Conservation (phyloP, 352 stramenopile genomes). For the Phytophthora melonis region DNA sequence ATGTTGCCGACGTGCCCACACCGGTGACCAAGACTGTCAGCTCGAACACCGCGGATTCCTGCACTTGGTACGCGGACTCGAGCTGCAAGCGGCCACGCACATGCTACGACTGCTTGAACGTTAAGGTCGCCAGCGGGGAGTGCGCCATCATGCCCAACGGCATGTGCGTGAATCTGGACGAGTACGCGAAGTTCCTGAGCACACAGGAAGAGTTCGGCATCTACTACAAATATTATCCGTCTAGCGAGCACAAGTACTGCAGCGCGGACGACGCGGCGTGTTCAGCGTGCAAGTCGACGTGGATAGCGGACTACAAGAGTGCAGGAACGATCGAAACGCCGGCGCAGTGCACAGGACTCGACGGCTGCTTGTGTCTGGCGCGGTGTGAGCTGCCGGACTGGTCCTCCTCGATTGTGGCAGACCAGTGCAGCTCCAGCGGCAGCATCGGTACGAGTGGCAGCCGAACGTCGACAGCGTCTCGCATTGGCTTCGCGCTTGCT, state of each 20-base stretch:
- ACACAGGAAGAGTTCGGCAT: slow-evolving; percentile 29
- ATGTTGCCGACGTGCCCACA: slow-evolving; percentile 9
- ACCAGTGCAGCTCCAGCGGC: slow-evolving; percentile 23
- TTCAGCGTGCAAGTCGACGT: slow-evolving; percentile 31
- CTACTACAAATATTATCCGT: slow-evolving; percentile 42
- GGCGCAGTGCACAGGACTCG: slow-evolving; percentile 26
- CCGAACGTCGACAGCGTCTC: slow-evolving; percentile 19
- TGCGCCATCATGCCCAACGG: slow-evolving; percentile 38
- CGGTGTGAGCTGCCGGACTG: slow-evolving; percentile 36
- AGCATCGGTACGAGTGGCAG: background rate
- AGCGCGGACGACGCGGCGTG: slow-evolving; percentile 31
- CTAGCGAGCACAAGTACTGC: slow-evolving; percentile 48
- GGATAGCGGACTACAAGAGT: slow-evolving; percentile 32
- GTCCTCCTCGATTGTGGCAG: slow-evolving; percentile 29
- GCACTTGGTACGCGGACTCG: slow-evolving; percentile 43
- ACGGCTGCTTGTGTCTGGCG: slow-evolving; percentile 42
- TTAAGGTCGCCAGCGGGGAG: slow-evolving; percentile 24
- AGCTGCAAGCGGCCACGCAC: slow-evolving; percentile 49
- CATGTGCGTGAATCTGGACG: slow-evolving; percentile 32
- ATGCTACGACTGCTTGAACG: slow-evolving; percentile 72
- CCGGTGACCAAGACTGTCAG: slow-evolving; percentile 35
- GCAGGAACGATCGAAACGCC: slow-evolving; percentile 28
- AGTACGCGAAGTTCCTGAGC: slow-evolving; percentile 28
- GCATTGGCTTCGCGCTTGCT: slow-evolving; percentile 31
- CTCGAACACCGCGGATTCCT: slow-evolving; percentile 37